Conservation (phyloP, 2,329 filamentous ascomycete genomes). For the Allantophomopsis lycopodina region DNA sequence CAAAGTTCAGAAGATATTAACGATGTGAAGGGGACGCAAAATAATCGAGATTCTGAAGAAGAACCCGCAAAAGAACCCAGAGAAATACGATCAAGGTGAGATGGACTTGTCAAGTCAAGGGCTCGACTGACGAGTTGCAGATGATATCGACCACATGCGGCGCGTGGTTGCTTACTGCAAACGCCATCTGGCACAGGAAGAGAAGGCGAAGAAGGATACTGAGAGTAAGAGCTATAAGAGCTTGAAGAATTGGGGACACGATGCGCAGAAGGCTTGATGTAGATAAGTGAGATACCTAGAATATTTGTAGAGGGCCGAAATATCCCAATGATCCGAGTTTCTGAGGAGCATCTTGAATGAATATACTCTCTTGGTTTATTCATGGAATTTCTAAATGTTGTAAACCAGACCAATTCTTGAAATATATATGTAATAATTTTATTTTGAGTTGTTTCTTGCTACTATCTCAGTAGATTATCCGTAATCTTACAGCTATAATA, state of each 20-base stretch:
- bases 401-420: too few relatives aligned
- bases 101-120: background rate
- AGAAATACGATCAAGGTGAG: slow-evolving; percentile 37
- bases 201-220: slow-evolving; percentile 33
- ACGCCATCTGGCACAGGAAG: slow-evolving; percentile 51
- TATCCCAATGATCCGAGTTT: too few relatives aligned
- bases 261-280: slow-evolving; percentile 28
- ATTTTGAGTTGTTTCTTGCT: too few relatives aligned
- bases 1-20: too few relatives aligned
- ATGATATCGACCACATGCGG: slow-evolving; percentile 44
- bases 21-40: slow-evolving; percentile 35
- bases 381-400: too few relatives aligned
- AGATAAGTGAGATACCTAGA: too few relatives aligned
- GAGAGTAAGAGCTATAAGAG: slow-evolving; percentile 39
- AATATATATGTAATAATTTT: too few relatives aligned
- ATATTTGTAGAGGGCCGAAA: too few relatives aligned
- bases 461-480: too few relatives aligned
- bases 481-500: too few relatives aligned
- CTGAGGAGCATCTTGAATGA: too few relatives aligned
- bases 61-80: slow-evolving; percentile 41
- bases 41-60: slow-evolving; percentile 49
- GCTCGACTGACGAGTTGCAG: slow-evolving; percentile 4
- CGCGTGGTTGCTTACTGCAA: slow-evolving; percentile 53
- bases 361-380: too few relatives aligned
- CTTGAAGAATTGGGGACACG: slow-evolving; percentile 49